Evolutionary conservation across 1,139 yeast species (phyloP), one percentile per base, ranked within the genome.

Genomic region (Scheffersomyces parashehatae): DNA sequence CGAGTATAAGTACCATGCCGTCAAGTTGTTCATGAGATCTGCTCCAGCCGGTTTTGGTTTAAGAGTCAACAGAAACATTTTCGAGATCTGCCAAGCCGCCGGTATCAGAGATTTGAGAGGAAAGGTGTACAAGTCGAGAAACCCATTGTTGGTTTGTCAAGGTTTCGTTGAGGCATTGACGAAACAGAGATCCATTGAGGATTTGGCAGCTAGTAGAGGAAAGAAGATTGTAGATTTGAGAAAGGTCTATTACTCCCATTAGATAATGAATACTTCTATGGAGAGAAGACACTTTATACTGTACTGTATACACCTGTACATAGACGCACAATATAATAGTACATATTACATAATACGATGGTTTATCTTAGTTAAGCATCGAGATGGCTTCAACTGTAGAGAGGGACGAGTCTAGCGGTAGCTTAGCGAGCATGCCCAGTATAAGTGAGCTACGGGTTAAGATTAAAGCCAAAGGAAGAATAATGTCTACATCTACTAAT

Each of bases 11-110:
- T 89, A 73, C 68, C 97, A 90, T 59, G 95, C 97, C 29, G 95
- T 91, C 41, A 81, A 85, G 57, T 75, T 93, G 54, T 82, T 84
- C 57, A 71, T 93, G 54, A 81, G 91, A 59, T 82, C 96, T 3
- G 93, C 97, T 1, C 95, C 97, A 33, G 85, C 96, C 2, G 98
- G 98, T 54, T 88, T 88, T 53, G 99, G 99, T 29, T 77, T 93
- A 48, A 80, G 98, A 59, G 97, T 91, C 40, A 91, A 91, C 68
- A 95, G 89, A 55, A 82, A 85, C 64, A 85, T 93, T 53, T 89
- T 86, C 59, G 97, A 91, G 68, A 83, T 95, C 48, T 93, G 98
- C 66, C 89, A 87, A 62, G 85, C 93, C 50, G 96, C 95, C 3
- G 99, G 99, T 51, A 90, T 93, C 61, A 88, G 86, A 64, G 99